phyloP scores from a whole-genome alignment of 2,329 filamentous ascomycete genomes.

The Penicillium palitans region DNA sequence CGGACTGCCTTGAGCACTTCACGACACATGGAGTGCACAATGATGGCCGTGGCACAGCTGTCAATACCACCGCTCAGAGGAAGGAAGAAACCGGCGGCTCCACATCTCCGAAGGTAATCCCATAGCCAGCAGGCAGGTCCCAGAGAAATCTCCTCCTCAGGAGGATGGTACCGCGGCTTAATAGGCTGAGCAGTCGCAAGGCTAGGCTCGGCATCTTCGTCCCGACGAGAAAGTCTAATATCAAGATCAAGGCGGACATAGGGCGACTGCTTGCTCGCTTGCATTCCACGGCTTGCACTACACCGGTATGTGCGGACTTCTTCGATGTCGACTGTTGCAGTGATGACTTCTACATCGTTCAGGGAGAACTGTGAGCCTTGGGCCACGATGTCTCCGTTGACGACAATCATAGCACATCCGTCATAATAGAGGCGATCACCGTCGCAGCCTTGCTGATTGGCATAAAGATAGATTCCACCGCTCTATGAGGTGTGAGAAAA shows the following conservation, averaged over 20 bases:
- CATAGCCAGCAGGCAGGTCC: conserved; percentile 66
- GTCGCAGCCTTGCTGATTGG: conserved; percentile 62
- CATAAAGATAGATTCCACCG: conserved; percentile 57
- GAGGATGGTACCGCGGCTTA: conserved; percentile 56
- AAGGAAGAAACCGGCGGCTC: conserved; percentile 42
- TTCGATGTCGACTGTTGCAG: conserved; percentile 68
- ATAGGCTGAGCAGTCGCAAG: conserved; percentile 49
- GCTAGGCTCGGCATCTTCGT: conserved; percentile 47
- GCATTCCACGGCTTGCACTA: conserved; percentile 34
- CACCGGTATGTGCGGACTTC: conserved; percentile 49
- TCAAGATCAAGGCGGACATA: conserved; percentile 43
- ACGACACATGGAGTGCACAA: conserved; percentile 44
- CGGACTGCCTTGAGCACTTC: conserved; percentile 39
- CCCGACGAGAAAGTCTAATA: conserved; percentile 34
- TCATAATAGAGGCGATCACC: conserved; percentile 65
- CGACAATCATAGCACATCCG: conserved; percentile 63
- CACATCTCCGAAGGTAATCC: conserved; percentile 44
- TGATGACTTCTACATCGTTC: conserved; percentile 65
- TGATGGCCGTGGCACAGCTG: conserved; percentile 40
- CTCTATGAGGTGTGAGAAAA: conserved; percentile 15
- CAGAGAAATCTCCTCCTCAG: conserved; percentile 67
- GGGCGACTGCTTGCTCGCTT: conserved; percentile 34
- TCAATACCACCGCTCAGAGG: conserved; percentile 45
- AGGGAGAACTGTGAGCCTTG: conserved; percentile 67
- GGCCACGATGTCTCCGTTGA: conserved; percentile 63